These are phyloP conservation scores for Triticum aestivum DNA, from an alignment of 176 grass and related monocot genomes.

Conservation along the genomic window DNA sequence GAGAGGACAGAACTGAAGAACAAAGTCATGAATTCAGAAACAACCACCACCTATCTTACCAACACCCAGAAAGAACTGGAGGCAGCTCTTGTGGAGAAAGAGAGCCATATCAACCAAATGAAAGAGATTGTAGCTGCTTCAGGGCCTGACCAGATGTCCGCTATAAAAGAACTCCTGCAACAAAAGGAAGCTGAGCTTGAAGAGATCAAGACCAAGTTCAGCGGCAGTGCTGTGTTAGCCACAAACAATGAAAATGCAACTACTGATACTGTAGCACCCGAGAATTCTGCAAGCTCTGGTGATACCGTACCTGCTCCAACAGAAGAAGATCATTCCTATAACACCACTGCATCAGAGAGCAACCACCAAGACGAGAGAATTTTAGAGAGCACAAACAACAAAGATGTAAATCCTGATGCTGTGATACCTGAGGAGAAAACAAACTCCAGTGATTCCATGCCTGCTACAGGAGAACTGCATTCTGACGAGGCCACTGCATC, in stretches of 20 bases:
- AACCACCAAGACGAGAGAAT: slow-evolving; percentile 32
- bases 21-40: slow-evolving; percentile 80
- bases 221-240: slow-evolving; percentile 9
- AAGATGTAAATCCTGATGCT: slow-evolving; percentile 17
- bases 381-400: slow-evolving; percentile 19
- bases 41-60: slow-evolving; percentile 65
- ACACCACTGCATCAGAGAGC: slow-evolving; percentile 37
- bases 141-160: slow-evolving; percentile 33
- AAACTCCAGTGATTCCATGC: slow-evolving; percentile 23
- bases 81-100: slow-evolving; percentile 76
- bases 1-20: slow-evolving; percentile 70
- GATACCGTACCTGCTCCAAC: slow-evolving; percentile 21
- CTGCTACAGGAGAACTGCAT: slow-evolving; percentile 28
- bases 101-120: slow-evolving; percentile 77
- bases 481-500: slow-evolving; percentile 15
- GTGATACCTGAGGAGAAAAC: slow-evolving; percentile 6
- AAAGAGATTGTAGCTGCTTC: slow-evolving; percentile 50
- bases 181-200: slow-evolving; percentile 75
- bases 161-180: slow-evolving; percentile 60
- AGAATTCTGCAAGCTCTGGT: slow-evolving; percentile 30
- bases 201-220: slow-evolving; percentile 46
- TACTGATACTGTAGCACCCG: background rate
- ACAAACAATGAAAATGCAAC: slow-evolving; percentile 36
- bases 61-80: slow-evolving; percentile 84
- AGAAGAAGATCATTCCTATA: slow-evolving; percentile 35